These are phyloP conservation scores for Colletotrichum simmondsii DNA, from an alignment of 2,329 filamentous ascomycete genomes.

Conservation along the genomic window DNA sequence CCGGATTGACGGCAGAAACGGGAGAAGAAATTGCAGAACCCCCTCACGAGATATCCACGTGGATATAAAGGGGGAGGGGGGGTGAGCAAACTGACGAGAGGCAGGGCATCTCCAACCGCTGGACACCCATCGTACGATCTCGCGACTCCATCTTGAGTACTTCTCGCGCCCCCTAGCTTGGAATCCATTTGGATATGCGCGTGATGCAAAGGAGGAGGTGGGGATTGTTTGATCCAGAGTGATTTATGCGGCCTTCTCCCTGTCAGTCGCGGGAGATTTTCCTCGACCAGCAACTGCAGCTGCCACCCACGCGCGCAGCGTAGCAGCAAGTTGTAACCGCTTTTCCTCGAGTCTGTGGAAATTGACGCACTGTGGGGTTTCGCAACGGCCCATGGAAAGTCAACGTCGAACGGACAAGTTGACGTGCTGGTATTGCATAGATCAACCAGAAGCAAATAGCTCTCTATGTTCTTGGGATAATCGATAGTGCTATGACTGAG, in stretches of 20 bases:
- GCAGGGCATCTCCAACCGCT: neutral
- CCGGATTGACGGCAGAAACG: constrained; percentile 9
- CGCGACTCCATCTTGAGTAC: neutral
- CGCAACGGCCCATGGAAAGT: neutral
- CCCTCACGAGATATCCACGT: constrained; percentile 27
- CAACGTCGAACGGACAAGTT: neutral
- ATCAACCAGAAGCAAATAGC: neutral
- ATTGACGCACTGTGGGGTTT: neutral
- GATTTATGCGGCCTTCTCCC: neutral
- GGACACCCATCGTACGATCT: neutral
- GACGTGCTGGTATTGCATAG: neutral
- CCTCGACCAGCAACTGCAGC: neutral
- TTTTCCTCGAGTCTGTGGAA: neutral
- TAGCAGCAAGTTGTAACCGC: neutral
- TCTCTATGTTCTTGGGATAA: neutral
- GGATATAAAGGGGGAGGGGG: constrained; percentile 1
- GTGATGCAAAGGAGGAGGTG: neutral
- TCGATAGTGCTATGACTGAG: neutral
- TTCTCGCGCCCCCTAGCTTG: neutral
- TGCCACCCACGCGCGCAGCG: neutral
- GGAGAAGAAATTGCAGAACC: constrained; percentile 6
- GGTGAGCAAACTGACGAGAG: neutral
- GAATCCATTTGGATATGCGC: neutral
- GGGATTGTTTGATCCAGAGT: neutral
- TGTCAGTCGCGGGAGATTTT: neutral